A percentile compares a stretch with the other conserved stretches of the same genome.
Conservation (phyloP, 139 green algal species). For the Volvox africanus region DNA sequence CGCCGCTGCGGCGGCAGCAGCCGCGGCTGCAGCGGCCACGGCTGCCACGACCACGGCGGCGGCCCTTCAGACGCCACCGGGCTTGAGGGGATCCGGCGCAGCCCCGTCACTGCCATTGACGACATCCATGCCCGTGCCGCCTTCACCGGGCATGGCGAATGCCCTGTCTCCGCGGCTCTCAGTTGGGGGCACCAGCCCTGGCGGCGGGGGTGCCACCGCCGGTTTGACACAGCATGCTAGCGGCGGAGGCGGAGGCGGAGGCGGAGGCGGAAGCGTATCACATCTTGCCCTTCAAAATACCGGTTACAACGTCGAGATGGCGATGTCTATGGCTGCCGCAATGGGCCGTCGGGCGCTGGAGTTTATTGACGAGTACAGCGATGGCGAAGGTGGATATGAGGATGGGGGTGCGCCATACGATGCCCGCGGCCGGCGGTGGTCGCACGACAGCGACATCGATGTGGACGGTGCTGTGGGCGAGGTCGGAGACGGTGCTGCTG, state of each 20-base stretch:
- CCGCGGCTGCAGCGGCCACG: no score
- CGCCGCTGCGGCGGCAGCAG: background rate
- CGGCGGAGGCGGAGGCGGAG: background rate
- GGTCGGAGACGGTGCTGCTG: background rate
- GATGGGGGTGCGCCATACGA: background rate
- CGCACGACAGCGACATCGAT: background rate
- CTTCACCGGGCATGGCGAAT: background rate
- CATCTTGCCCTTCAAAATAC: background rate
- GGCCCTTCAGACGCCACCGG: no score
- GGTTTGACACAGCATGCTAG: background rate
- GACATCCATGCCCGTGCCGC: background rate
- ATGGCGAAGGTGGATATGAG: background rate
- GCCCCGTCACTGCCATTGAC: background rate
- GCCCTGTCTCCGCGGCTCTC: background rate
- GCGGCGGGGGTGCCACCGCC: background rate
- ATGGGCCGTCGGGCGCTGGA: background rate
- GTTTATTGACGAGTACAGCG: slow-evolving; percentile 27
- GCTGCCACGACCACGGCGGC: no score
- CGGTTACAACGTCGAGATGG: background rate
- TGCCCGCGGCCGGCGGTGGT: background rate
- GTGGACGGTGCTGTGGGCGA: background rate
- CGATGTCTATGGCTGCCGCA: background rate
- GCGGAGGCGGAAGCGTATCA: background rate
- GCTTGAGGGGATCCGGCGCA: background rate
- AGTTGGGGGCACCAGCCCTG: background rate